Evolutionary conservation across 768 basidiomycete genomes (phyloP), one percentile per base, ranked within the genome.

Genomic region (Termitomyces sp.): DNA sequence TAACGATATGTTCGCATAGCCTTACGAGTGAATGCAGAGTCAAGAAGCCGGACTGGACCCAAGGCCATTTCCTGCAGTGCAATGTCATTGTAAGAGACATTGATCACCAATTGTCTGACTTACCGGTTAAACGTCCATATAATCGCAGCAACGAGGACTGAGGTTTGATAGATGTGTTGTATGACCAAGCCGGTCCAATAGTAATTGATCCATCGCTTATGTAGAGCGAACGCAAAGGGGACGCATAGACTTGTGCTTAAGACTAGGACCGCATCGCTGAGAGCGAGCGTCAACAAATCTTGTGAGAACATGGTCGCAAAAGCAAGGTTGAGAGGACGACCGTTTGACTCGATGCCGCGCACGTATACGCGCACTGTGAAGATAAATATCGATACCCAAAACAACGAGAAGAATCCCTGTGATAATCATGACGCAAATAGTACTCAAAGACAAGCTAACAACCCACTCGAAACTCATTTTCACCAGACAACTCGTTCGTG

Each of bases 1-100:
- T 28, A 8, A 19, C 46, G 45, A 41, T 32, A 14, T 32, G 34
- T 34, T 22, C 1, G 14, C 47, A 34, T 34, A 17, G 71, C 81
- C n/a, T 53, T 58, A 86, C 90, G 21, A 98, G 74, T 9, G 89
- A 84, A 66, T 98, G 95, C 47, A 93, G 70, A 0, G 89, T 95
- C 47, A 94, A 73, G 69, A 89, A 95, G 6, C 92, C 93, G 5
- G 89, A 90, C 66, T 98, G 95, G 5, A 98, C 95, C 95, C 95
- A 98, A 35, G 93, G 93, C 95, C 95, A 98, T 63, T 93, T 80
- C 49, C 93, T 90, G 56, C n/a, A 32, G 48, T 8, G 34, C 47
- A 19, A 41, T 34, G n/a, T 21, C 11, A 19, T 35, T 38, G 45
- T 50, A 41, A 56, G 11, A 48, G 15, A 10, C 28, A 21, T 40